These are phyloP conservation scores for Fusarium nygamai DNA, from an alignment of 2,329 filamentous ascomycete species.

Conservation along the genomic window DNA sequence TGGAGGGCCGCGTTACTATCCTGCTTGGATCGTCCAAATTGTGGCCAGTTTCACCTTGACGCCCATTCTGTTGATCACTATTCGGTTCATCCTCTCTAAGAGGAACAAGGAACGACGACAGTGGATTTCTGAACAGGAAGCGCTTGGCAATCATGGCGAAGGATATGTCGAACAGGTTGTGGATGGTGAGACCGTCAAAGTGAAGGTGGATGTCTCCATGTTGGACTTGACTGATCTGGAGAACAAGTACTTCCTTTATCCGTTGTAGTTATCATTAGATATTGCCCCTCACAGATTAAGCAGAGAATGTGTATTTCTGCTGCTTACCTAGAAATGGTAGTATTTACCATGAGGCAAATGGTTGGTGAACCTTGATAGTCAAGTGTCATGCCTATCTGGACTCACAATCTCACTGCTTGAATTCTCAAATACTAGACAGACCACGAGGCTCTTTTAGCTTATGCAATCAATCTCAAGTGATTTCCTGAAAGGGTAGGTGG, in stretches of 20 bases:
- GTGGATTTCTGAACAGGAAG: not conserved
- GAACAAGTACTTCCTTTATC: conserved; percentile 24
- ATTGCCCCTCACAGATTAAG: too few species aligned
- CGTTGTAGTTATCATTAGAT: not conserved
- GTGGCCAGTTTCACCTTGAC: conserved; percentile 33
- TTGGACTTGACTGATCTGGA: conserved; percentile 36
- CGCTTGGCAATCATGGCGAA: not conserved
- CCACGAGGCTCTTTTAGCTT: not conserved
- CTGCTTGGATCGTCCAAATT: conserved; percentile 34
- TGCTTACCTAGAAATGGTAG: too few species aligned
- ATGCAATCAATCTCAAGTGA: not conserved
- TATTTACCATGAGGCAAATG: rapidly evolving
- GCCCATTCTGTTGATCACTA: not conserved
- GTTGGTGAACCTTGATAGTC: not conserved
- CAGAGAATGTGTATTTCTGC: too few species aligned
- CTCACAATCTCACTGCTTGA: too few species aligned
- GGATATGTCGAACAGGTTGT: conserved; percentile 4
- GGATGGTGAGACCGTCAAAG: conserved; percentile 20
- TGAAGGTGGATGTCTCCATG: conserved; percentile 34
- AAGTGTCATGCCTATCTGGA: not conserved
- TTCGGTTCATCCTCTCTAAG: not conserved
- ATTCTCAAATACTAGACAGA: too few species aligned
- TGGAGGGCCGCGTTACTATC: conserved; percentile 30
- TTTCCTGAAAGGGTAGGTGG: not conserved
- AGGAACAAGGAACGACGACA: not conserved